Conservation (phyloP, 805 yeast genomes). For the Lipomyces chichibuensis region DNA sequence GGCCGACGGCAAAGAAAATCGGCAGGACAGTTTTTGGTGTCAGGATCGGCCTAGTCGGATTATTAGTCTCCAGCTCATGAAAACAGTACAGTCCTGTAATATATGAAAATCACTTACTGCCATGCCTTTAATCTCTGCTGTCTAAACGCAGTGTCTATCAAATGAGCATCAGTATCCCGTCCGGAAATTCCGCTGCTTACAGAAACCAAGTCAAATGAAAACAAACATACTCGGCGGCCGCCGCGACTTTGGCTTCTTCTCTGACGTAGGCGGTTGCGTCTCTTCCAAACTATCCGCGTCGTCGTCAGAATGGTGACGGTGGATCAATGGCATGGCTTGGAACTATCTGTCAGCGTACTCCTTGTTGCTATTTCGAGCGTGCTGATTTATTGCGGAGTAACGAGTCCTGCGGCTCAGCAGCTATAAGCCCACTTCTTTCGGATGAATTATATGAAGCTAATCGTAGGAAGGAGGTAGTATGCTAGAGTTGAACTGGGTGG, state of each 20-base stretch:
- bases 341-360: background rate
- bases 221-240: constrained; percentile 45
- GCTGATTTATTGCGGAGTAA: background rate
- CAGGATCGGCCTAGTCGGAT: constrained; percentile 63
- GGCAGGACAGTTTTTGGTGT: constrained; percentile 93
- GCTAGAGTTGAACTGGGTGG: background rate
- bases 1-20: constrained; percentile 68
- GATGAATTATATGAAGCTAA: background rate
- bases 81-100: background rate
- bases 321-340: constrained; percentile 27
- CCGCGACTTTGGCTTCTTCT: constrained; percentile 46
- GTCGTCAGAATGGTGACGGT: constrained; percentile 17
- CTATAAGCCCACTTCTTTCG: background rate
- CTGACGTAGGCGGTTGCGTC: constrained; percentile 29
- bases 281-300: constrained; percentile 33
- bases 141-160: constrained; percentile 48
- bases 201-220: no score
- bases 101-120: constrained; percentile 47
- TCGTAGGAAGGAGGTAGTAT: background rate
- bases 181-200: no score
- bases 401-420: background rate
- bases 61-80: background rate
- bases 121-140: constrained; percentile 67
- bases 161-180: background rate
- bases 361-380: background rate